phyloP scores from a whole-genome alignment of 192 early-diverging fungal species.

The Oehlia diaphana region DNA sequence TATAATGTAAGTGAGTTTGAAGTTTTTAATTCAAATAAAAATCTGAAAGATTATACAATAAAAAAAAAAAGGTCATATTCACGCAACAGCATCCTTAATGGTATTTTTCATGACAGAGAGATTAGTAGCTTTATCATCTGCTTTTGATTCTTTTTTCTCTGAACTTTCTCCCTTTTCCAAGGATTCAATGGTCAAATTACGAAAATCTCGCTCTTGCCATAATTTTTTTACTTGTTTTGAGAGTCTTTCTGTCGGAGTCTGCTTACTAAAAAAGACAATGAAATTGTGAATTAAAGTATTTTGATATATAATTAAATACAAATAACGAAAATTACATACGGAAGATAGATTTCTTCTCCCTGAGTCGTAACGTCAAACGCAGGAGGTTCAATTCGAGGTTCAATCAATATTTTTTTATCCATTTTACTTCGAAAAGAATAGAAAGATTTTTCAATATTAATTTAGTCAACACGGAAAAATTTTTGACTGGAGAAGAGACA shows the following conservation, averaged over 20 bases:
- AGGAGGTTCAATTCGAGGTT: background rate
- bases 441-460: background rate
- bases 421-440: background rate
- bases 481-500: background rate
- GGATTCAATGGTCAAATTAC: constrained; percentile 13
- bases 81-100: background rate
- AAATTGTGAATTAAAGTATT: background rate
- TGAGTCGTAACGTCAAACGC: too few relatives aligned
- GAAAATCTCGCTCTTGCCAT: constrained; percentile 11
- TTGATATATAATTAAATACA: background rate
- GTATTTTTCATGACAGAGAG: background rate
- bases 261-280: constrained; percentile 7
- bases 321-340: background rate
- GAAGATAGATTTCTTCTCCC: background rate
- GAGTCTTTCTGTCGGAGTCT: constrained; percentile 11
- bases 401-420: background rate
- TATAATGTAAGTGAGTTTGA: background rate
- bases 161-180: background rate
- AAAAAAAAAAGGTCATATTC: background rate
- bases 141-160: background rate
- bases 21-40: background rate
- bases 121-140: background rate
- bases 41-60: background rate
- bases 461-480: background rate
- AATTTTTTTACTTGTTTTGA: constrained; percentile 16